Base-by-base conservation (phyloP, 1,139 yeast species). In the Protomyces gravidus region DNA sequence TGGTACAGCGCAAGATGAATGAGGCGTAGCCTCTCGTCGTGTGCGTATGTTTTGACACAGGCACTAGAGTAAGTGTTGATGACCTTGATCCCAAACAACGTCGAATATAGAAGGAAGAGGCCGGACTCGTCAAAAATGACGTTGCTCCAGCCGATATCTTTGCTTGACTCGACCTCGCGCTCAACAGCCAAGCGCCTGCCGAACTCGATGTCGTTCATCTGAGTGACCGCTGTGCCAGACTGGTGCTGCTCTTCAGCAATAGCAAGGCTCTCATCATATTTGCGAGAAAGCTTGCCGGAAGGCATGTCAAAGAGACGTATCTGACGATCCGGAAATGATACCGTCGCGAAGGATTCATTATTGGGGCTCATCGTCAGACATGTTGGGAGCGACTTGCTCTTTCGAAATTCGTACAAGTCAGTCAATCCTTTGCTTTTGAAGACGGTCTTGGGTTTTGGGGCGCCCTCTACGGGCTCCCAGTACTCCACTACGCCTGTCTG, bases 401-500 rank as follows among this genome's bases (percentile, higher is more conserved):
- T 76, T 21, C 75, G 71, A 55, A 77, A 68, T 23, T 73, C 75
- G 63, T 75, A 75, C 45, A 79, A 67, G 62, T 77, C 76, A 0
- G 82, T 79, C 49, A 72, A 70, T 21, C 78, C 71, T 63, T 78
- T 79, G 65, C 70, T 67, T 45, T 71, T 69, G 67, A 77, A 78
- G 9, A 42, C 40, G n/a, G 11, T 11, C 21, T 50, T 58, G 3
- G 71, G 69, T 55, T 65, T 63, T 33, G 62, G 65, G 26, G 61
- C 61, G 3, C 60, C 61, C 9, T 70, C 66, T 1, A 61, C 62
- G 0, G 70, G 72, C 28, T 59, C 63, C 82, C 82, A 79, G 62
- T 76, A 75, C 66, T 79, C 82, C 9, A 79, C 65, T 66, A 76
- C 72, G 1, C 82, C 81, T 25, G 66, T 64, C 1, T 59, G 62